Conservation (phyloP, 2,329 filamentous ascomycete genomes). For the Aureobasidium sp. region DNA sequence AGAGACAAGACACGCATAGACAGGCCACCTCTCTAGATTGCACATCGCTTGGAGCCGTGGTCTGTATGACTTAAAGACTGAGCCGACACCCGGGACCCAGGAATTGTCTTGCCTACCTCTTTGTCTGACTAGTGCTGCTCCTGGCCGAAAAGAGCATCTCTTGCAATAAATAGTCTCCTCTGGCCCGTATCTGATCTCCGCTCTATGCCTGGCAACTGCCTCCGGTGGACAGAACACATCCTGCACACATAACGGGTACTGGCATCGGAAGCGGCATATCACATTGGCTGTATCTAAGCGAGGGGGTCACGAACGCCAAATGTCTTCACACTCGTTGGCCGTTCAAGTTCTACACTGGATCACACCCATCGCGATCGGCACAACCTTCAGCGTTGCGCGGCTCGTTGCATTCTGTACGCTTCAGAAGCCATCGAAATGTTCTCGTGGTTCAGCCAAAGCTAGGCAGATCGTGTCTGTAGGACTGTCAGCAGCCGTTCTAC, state of each 20-base stretch:
- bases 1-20: not conserved
- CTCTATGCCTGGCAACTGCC: not conserved
- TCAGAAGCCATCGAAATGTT: conserved; percentile 18
- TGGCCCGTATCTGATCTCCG: not conserved
- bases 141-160: conserved; percentile 5
- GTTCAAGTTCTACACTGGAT: conserved; percentile 21
- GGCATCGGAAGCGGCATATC: conserved; percentile 3
- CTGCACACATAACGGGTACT: not conserved
- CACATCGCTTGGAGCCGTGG: not conserved
- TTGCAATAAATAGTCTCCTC: not conserved
- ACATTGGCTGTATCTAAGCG: conserved; percentile 3
- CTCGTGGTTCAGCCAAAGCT: conserved; percentile 16
- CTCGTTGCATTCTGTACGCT: conserved; percentile 20
- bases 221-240: not conserved
- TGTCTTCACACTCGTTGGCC: conserved; percentile 8
- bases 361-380: conserved; percentile 17
- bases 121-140: conserved; percentile 5
- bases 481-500: not conserved
- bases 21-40: conserved; percentile 2
- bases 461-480: not conserved
- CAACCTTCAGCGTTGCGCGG: conserved; percentile 22
- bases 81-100: not conserved
- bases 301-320: conserved; percentile 3
- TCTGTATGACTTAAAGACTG: conserved; percentile 3
- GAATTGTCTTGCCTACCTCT: conserved; percentile 3